Evolutionary conservation across 768 basidiomycete species (phyloP), one percentile per base, ranked within the genome.

Genomic region (Xerocomellus amylosporus): DNA sequence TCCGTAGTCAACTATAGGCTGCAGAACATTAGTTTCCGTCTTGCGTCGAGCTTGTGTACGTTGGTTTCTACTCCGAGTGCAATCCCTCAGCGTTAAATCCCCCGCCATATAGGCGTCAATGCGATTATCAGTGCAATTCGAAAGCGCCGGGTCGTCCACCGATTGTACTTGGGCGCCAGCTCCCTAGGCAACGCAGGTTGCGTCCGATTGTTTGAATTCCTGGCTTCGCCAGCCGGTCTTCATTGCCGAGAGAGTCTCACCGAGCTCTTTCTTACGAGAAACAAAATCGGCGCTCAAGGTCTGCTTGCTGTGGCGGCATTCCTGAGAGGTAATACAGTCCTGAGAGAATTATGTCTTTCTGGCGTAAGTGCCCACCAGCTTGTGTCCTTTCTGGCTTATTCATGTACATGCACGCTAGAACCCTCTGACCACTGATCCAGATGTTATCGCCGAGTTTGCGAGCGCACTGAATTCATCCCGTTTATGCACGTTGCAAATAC

Each of bases 211-310:
- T 83, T 86, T 63, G 67, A 69, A 17, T 87, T 81, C 62, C 72
- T 88, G 8, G 55, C 69, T 26, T 85, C 86, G 12, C 64, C 71
- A 6, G 66, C 71, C 17, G 84, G 82, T 19, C 67, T 70, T 54
- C 69, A 65, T 52, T 74, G 82, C 58, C 65, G 64, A 44, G 58
- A 63, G 6, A 47, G 58, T 46, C 76, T 88, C 51, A 68, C 71
- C 2, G 80, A 85, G 59, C 80, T 88, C 31, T 78, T 75, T 55
- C 73, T 88, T 51, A 85, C 84, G 48, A 73, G 75, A 4, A 86
- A 84, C 55, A 64, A 65, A 9, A 81, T 88, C 28, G 79, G 84
- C 9, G 75, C 84, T 60, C 64, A 65, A 34, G 84, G 84, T 6
- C 74, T 88, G 5, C 63, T 73, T 43, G 77, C 81, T n/a, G 78